A percentile compares a stretch with the other conserved stretches of the same genome.
Conservation (phyloP, 208 protist species). For the Leishmania aethiopica region DNA sequence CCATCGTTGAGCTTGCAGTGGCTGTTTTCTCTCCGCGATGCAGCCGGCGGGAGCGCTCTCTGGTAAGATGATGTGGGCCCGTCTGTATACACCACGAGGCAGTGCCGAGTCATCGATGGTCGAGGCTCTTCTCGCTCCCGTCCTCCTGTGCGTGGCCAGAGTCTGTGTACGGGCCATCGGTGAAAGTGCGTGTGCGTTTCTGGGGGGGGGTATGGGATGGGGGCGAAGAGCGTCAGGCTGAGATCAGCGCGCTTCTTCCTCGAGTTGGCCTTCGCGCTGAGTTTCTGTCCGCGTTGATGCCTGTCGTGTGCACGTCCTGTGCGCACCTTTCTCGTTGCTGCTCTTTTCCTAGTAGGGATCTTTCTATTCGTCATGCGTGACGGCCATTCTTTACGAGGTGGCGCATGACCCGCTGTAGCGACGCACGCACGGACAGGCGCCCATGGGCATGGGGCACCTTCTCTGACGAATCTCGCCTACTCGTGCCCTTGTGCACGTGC, state of each 20-base stretch:
- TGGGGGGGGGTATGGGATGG: too few relatives aligned
- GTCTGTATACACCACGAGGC: neutral
- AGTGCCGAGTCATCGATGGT: neutral
- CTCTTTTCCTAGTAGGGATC: neutral
- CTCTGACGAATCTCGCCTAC: neutral
- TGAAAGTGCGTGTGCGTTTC: neutral
- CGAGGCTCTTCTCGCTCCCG: neutral
- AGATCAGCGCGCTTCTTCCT: neutral
- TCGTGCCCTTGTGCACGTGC: neutral
- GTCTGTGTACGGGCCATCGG: neutral
- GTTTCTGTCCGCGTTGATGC: neutral
- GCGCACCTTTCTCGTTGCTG: neutral
- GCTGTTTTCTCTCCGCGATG: neutral
- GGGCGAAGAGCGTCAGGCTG: neutral
- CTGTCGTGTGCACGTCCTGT: neutral
- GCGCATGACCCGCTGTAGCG: neutral
- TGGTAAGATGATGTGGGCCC: neutral
- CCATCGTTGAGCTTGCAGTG: neutral
- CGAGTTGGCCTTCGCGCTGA: neutral
- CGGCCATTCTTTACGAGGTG: neutral
- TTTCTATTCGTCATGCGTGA: neutral
- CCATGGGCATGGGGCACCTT: neutral
- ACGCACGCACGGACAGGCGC: neutral
- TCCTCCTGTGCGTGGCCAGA: neutral
- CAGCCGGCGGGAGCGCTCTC: neutral